Conservation (phyloP, 2,329 filamentous ascomycete species). For the Tolypocladium guangdongense region DNA sequence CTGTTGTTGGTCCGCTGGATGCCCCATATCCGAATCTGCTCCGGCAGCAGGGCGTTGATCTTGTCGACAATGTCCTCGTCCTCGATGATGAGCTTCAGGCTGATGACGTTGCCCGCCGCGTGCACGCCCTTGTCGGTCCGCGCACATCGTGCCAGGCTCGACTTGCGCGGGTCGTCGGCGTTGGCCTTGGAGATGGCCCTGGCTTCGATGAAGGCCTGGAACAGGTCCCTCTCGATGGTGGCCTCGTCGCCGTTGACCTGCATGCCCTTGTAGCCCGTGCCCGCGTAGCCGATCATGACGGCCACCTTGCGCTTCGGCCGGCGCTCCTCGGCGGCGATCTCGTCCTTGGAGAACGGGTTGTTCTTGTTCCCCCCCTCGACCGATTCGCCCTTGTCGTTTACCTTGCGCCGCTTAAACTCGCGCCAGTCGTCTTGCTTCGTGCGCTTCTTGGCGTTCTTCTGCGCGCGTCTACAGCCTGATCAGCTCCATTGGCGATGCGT, state of each 20-base stretch:
- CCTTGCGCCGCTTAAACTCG: constrained; percentile 30
- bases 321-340: constrained; percentile 78
- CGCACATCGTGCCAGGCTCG: constrained; percentile 84
- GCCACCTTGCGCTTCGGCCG: constrained; percentile 94
- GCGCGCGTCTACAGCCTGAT: constrained; percentile 23
- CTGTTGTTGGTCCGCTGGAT: constrained; percentile 79
- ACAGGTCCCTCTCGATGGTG: constrained; percentile 93
- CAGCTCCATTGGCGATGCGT: constrained; percentile 17
- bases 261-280: constrained; percentile 95
- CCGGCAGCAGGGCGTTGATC: constrained; percentile 76
- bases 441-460: constrained; percentile 24
- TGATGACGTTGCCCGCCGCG: constrained; percentile 90
- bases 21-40: constrained; percentile 92
- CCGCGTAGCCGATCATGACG: constrained; percentile 89
- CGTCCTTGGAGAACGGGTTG: constrained; percentile 56
- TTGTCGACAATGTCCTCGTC: constrained; percentile 78
- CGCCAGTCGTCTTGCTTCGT: constrained; percentile 27
- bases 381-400: constrained; percentile 23
- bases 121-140: constrained; percentile 97
- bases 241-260: constrained; percentile 76
- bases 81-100: constrained; percentile 90
- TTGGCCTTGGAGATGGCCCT: constrained; percentile 95
- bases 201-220: constrained; percentile 80
- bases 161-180: constrained; percentile 93
- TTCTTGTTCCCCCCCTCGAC: constrained; percentile 17